Conservation (phyloP, 2,329 filamentous ascomycete species). For the Teratosphaeria pseudoeucalypti region DNA sequence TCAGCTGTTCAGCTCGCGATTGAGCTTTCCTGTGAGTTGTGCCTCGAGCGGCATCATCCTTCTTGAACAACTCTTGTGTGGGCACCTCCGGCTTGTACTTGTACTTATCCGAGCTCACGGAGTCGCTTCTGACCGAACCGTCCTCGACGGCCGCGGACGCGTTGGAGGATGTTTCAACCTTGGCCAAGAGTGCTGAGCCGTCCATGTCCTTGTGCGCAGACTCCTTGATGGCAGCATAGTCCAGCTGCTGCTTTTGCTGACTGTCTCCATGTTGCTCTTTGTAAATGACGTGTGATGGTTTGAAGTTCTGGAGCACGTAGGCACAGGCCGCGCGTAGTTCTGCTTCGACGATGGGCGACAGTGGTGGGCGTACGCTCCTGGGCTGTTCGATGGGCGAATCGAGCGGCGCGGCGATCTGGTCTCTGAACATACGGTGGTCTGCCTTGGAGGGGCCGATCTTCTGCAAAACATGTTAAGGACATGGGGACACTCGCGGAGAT, state of each 20-base stretch:
- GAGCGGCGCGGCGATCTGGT: slow-evolving; percentile 18
- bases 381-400: slow-evolving; percentile 31
- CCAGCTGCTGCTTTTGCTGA: slow-evolving; percentile 19
- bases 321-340: slow-evolving; percentile 38
- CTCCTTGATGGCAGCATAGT: slow-evolving; percentile 24
- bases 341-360: slow-evolving; percentile 32
- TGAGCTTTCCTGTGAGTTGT: slow-evolving; percentile 8
- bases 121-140: slow-evolving; percentile 2
- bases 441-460: slow-evolving; percentile 18
- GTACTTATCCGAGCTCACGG: slow-evolving; percentile 10
- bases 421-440: slow-evolving; percentile 19
- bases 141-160: slow-evolving; percentile 6
- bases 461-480: slow-evolving; percentile 7
- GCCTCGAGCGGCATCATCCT: not conserved
- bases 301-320: slow-evolving; percentile 30
- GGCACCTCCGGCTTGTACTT: slow-evolving; percentile 9
- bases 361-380: slow-evolving; percentile 33
- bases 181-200: not conserved
- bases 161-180: slow-evolving; percentile 4
- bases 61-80: slow-evolving; percentile 14
- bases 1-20: slow-evolving; percentile 19
- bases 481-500: not conserved
- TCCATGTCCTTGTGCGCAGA: slow-evolving; percentile 3
- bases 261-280: slow-evolving; percentile 19
- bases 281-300: slow-evolving; percentile 24